These are phyloP conservation scores for Blastobotrys attinorum DNA, from an alignment of 805 yeast genomes.

Conservation along the genomic window DNA sequence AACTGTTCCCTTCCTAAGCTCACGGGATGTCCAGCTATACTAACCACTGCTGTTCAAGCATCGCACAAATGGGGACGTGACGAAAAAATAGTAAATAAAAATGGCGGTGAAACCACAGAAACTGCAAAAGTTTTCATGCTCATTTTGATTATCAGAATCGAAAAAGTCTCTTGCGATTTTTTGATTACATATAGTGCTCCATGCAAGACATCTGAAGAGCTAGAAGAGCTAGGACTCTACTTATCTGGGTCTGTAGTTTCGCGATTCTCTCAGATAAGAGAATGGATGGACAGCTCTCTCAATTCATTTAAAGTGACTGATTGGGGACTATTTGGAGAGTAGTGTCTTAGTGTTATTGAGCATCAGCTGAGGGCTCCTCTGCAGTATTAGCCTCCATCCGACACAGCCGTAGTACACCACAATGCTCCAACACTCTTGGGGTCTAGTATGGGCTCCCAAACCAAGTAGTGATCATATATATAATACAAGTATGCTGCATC, in stretches of 20 bases:
- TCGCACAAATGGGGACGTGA: constrained; percentile 47
- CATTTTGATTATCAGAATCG: constrained; percentile 49
- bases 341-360: background rate
- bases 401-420: background rate
- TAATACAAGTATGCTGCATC: background rate
- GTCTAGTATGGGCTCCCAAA: too few relatives aligned
- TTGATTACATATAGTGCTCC: constrained; percentile 56
- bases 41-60: constrained; percentile 35
- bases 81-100: constrained; percentile 16
- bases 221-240: constrained; percentile 18
- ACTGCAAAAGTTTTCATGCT: constrained; percentile 40
- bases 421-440: too few relatives aligned
- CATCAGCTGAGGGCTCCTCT: background rate
- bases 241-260: constrained; percentile 1
- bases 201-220: background rate
- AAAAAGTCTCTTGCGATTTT: constrained; percentile 49
- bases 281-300: background rate
- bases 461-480: background rate
- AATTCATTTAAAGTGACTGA: constrained; percentile 3
- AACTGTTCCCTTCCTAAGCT: background rate
- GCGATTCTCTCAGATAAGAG: constrained; percentile 16
- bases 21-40: constrained; percentile 15
- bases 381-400: background rate
- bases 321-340: constrained; percentile 9
- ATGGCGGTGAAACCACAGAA: constrained; percentile 5